phyloP scores from a whole-genome alignment of 805 yeast genomes.

The Kodamaea lidongshanica region DNA sequence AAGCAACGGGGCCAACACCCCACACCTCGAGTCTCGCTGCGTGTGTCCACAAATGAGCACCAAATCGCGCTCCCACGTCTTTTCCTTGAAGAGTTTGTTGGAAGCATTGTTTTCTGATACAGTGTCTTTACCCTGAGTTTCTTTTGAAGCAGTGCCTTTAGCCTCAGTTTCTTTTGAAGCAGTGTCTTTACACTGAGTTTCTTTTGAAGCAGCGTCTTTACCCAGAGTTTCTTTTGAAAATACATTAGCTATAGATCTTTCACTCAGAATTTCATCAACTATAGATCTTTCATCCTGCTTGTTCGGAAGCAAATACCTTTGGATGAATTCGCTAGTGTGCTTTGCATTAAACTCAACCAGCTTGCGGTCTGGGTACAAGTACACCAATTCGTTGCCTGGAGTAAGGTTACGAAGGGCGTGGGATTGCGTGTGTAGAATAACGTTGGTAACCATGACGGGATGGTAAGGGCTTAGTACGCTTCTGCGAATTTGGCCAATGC shows the following conservation, averaged over 20 bases:
- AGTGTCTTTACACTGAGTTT: too few relatives aligned
- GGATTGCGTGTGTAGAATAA: slow-evolving; percentile 21
- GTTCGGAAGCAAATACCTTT: slow-evolving; percentile 35
- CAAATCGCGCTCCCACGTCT: too few relatives aligned
- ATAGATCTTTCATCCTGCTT: slow-evolving; percentile 13
- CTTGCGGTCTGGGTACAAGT: slow-evolving; percentile 51
- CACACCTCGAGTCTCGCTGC: slow-evolving; percentile 61
- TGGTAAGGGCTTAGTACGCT: slow-evolving; percentile 33
- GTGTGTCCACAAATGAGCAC: slow-evolving; percentile 63
- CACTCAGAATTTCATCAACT: too few relatives aligned
- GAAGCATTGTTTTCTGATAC: too few relatives aligned
- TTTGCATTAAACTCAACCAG: slow-evolving; percentile 30
- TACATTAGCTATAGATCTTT: too few relatives aligned
- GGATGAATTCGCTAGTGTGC: slow-evolving; percentile 33
- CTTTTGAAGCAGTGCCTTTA: too few relatives aligned
- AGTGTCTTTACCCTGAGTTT: too few relatives aligned
- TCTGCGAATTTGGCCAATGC: slow-evolving; percentile 31
- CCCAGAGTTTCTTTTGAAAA: too few relatives aligned
- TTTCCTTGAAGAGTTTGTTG: too few relatives aligned
- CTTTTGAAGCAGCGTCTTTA: too few relatives aligned
- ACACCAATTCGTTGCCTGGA: slow-evolving; percentile 23
- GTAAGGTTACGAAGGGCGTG: slow-evolving; percentile 6
- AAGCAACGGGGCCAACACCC: slow-evolving; percentile 55
- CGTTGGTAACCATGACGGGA: slow-evolving; percentile 48
- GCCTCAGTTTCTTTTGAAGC: too few relatives aligned